A percentile compares a stretch with the other conserved stretches of the same genome.
These are phyloP conservation scores for Dothideomycetes sp. DNA, from an alignment of 2,329 filamentous ascomycete genomes.

Conservation along the genomic window DNA sequence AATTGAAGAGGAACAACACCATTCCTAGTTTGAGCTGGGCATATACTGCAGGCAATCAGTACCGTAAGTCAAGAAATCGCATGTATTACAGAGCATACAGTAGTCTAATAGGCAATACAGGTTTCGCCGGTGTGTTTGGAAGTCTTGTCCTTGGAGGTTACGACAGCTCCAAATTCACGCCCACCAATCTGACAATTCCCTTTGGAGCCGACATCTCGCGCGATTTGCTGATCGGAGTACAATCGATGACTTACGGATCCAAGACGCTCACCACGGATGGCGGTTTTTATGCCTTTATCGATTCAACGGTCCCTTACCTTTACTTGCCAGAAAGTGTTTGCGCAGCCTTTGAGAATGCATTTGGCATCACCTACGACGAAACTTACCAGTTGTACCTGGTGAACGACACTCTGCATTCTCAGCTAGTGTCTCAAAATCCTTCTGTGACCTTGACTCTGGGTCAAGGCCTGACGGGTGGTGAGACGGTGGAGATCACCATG, in stretches of 20 bases:
- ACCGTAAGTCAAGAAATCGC: constrained; percentile 23
- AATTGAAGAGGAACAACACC: constrained; percentile 23
- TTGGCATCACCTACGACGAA: constrained; percentile 27
- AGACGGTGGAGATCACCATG: constrained; percentile 26
- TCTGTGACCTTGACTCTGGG: constrained; percentile 28
- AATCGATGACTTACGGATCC: constrained; percentile 21
- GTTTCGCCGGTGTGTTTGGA: constrained; percentile 26
- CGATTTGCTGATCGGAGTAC: constrained; percentile 27
- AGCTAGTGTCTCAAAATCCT: constrained; percentile 21
- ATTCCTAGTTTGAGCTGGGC: constrained; percentile 29
- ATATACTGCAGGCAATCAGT: constrained; percentile 32
- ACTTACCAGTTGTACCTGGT: constrained; percentile 25
- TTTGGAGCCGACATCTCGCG: constrained; percentile 25
- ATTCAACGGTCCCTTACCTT: constrained; percentile 55
- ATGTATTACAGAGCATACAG: too few relatives aligned
- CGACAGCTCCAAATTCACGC: constrained; percentile 28
- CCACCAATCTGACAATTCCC: constrained; percentile 25
- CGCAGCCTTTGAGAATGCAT: constrained; percentile 28
- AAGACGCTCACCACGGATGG: constrained; percentile 24
- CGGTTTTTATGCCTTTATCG: constrained; percentile 42
- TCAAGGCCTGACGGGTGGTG: constrained; percentile 16
- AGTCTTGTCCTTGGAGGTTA: constrained; percentile 33
- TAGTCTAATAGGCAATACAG: too few relatives aligned
- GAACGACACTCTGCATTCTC: constrained; percentile 24
- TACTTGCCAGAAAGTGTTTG: constrained; percentile 47